Base-by-base conservation (phyloP, 164 flowering plant species). In the Annona squamosa region DNA sequence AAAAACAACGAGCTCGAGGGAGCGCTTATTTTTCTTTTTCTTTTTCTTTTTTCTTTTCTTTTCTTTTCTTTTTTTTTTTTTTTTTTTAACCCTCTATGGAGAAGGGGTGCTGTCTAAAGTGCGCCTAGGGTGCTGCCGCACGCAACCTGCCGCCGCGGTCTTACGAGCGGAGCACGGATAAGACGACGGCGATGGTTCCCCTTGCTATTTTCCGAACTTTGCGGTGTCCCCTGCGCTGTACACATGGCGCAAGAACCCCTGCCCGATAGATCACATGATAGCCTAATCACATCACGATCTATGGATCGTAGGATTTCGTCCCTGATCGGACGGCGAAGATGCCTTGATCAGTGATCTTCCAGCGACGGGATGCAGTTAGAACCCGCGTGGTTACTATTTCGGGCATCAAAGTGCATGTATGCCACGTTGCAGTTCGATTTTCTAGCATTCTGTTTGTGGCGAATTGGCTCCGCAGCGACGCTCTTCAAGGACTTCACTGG, bases 1-100 rank as follows among this genome's bases (percentile, higher is more conserved):
- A 42, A 72, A 72, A 72, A 63, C 68, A 72, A 73, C 71, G 64
- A 67, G 65, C 5, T 61, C 66, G 76, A 73, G 65, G 3, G 69
- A 3, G 42, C 3, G 46, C 4, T 63, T n/a, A 63, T 63, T 63
- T 17, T 63, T 26, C 37, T 26, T 26, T 26, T 26, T 26, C 37
- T 26, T 26, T 26, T 26, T 26, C 1, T 26, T 26, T 26, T 26
- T 26, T 26, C n/a, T n/a, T n/a, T n/a, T n/a, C n/a, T n/a, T n/a
- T n/a, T n/a, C n/a, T 26, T 1, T 26, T 26, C 37, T 26, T 26
- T 26, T 26, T 26, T 26, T 26, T 10, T 4, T 7, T 0, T 66
- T 2, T 43, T 66, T 12, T 0, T 42, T 9, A 18, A 46, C 16
- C n/a, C 19, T 3, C 1, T 16, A 4, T 19, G 5, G 46, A 45